These are phyloP conservation scores for Magnaporthales sp. DNA, from an alignment of 2,329 filamentous ascomycete species.

Conservation along the genomic window DNA sequence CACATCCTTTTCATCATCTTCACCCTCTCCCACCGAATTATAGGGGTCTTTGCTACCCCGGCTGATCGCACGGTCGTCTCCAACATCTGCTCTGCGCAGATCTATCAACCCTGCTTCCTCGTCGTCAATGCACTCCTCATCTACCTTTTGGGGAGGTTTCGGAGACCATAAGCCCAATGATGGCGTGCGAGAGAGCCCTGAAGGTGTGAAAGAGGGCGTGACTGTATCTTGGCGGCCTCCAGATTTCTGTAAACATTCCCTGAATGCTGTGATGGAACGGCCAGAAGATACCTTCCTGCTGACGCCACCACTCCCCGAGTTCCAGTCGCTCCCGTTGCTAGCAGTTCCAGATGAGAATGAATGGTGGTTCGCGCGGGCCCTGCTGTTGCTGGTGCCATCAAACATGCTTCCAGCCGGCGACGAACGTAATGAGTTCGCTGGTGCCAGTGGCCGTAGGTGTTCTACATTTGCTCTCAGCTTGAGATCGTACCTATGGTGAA, in stretches of 20 bases:
- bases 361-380: slow-evolving; percentile 30
- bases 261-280: slow-evolving; percentile 11
- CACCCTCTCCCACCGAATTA: background rate
- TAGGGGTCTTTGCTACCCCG: background rate
- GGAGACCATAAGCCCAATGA: slow-evolving; percentile 42
- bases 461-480: slow-evolving; percentile 67
- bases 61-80: background rate
- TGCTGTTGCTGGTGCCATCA: slow-evolving; percentile 8
- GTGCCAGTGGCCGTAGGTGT: slow-evolving; percentile 46
- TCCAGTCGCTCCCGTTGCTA: slow-evolving; percentile 11
- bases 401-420: background rate
- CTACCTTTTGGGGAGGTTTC: slow-evolving; percentile 16
- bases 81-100: slow-evolving; percentile 17
- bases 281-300: slow-evolving; percentile 30
- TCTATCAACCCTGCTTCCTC: slow-evolving; percentile 44
- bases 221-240: slow-evolving; percentile 7
- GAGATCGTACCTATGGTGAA: slow-evolving; percentile 62
- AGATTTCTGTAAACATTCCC: slow-evolving; percentile 7
- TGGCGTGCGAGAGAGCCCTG: slow-evolving; percentile 25
- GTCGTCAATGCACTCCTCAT: slow-evolving; percentile 25
- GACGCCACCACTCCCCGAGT: slow-evolving; percentile 24
- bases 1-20: background rate
- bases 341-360: slow-evolving; percentile 25
- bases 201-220: slow-evolving; percentile 10
- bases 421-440: background rate